phyloP scores from a whole-genome alignment of 2,329 filamentous ascomycete genomes.

The Fonsecaea multimorphosa region DNA sequence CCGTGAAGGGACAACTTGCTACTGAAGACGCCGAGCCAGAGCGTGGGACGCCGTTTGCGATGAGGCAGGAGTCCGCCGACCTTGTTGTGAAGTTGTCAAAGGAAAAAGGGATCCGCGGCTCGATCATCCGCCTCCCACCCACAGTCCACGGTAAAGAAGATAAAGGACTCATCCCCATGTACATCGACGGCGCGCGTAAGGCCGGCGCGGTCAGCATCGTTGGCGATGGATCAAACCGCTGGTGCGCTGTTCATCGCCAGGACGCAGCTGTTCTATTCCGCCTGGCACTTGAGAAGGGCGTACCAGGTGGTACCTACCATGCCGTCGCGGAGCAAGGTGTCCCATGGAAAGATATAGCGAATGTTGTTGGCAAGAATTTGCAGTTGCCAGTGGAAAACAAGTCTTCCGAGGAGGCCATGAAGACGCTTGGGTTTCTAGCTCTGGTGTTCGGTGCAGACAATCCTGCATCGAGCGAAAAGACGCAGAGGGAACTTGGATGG shows the following conservation, averaged over 20 bases:
- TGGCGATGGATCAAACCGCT: conserved; percentile 47
- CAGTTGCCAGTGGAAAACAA: conserved; percentile 44
- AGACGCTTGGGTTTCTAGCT: conserved; percentile 43
- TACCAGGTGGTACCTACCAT: conserved; percentile 47
- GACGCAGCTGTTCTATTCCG: conserved; percentile 50
- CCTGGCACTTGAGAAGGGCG: conserved; percentile 49
- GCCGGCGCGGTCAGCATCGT: conserved; percentile 46
- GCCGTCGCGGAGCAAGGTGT: conserved; percentile 48
- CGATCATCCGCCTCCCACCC: conserved; percentile 50
- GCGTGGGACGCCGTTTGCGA: conserved; percentile 23
- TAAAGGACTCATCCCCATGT: conserved; percentile 42
- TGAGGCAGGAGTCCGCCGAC: conserved; percentile 39
- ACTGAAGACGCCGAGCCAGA: conserved; percentile 43
- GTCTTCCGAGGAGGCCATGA: conserved; percentile 41
- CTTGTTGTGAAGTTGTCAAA: conserved; percentile 38
- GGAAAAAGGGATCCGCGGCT: conserved; percentile 43
- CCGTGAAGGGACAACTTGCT: conserved; percentile 40
- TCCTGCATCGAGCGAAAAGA: conserved; percentile 47
- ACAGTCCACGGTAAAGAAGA: conserved; percentile 48
- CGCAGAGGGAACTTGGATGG: conserved; percentile 48
- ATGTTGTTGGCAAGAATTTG: conserved; percentile 46
- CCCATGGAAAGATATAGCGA: conserved; percentile 46
- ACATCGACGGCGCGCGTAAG: conserved; percentile 42
- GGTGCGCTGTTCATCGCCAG: conserved; percentile 47
- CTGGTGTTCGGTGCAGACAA: conserved; percentile 42